These are phyloP conservation scores for Pisolithus thermaeus DNA, from an alignment of 1,284 basidiomycete species.

Conservation along the genomic window DNA sequence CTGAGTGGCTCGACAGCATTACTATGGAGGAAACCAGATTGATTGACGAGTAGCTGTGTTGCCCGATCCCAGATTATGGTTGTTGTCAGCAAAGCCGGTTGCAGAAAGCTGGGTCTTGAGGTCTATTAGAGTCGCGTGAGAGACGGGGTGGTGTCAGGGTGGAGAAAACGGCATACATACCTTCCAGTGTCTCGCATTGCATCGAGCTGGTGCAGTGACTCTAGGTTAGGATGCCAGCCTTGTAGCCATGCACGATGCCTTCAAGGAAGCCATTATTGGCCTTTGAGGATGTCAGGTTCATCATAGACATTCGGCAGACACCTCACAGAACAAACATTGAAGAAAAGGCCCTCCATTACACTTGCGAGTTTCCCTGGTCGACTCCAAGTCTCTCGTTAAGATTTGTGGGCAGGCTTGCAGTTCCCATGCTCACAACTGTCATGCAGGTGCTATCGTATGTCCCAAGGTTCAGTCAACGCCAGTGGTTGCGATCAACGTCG, in stretches of 20 bases:
- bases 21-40: slow-evolving; percentile 91
- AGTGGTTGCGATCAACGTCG: background rate
- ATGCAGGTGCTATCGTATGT: background rate
- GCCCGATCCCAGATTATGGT: slow-evolving; percentile 95
- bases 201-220: no score
- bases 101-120: slow-evolving; percentile 85
- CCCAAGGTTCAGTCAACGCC: background rate
- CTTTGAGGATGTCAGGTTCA: no score
- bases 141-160: slow-evolving; percentile 29
- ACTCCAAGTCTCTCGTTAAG: no score
- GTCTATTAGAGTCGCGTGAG: slow-evolving; percentile 44
- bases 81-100: slow-evolving; percentile 86
- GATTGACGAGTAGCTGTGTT: slow-evolving; percentile 90
- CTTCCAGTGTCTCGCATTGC: no score
- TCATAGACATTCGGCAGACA: no score
- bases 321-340: no score
- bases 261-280: no score
- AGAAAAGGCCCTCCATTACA: no score
- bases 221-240: no score
- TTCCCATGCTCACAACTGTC: background rate
- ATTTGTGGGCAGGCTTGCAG: no score
- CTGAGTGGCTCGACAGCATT: slow-evolving; percentile 92
- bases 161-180: background rate
- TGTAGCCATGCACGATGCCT: no score
- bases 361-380: no score